These are phyloP conservation scores for Trichophyton equinum DNA, from an alignment of 2,329 filamentous ascomycete species.

Conservation along the genomic window DNA sequence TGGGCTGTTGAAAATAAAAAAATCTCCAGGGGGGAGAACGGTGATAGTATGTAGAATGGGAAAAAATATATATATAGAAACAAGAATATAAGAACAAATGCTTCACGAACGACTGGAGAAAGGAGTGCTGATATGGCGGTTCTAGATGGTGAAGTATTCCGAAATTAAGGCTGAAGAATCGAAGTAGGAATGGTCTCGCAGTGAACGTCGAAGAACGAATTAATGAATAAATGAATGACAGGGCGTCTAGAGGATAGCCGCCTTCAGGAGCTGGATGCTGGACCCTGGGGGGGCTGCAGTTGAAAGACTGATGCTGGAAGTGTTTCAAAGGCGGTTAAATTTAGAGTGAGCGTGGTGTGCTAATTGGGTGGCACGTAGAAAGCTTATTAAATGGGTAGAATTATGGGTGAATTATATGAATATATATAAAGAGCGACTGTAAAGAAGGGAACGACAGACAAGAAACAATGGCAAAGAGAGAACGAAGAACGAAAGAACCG, in stretches of 20 bases:
- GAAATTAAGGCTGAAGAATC: conserved; percentile 5
- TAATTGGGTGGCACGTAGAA: not conserved
- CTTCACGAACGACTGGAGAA: not conserved
- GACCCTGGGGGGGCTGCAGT: not conserved
- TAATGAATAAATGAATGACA: not conserved
- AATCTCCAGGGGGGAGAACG: not conserved
- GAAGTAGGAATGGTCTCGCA: not conserved
- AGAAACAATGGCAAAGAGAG: conserved; percentile 2
- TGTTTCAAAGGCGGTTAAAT: conserved; percentile 5
- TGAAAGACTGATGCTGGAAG: conserved; percentile 3
- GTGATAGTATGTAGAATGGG: not conserved
- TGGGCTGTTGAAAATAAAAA: conserved; percentile 6
- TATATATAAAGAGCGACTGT: conserved; percentile 5
- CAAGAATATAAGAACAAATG: not conserved
- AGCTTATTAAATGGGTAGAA: conserved; percentile 4
- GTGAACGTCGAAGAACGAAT: not conserved
- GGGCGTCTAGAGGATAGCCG: not conserved
- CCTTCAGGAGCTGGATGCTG: not conserved
- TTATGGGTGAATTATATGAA: not conserved
- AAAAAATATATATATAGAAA: conserved; percentile 9
- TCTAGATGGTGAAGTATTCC: conserved; percentile 1
- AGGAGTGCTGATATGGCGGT: not conserved
- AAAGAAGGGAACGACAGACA: not conserved
- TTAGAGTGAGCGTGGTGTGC: not conserved
- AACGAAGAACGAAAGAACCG: not conserved